Percentiles rank a stretch among this genome's conserved stretches.
phyloP scores from a whole-genome alignment of 352 stramenopile genomes.

The Phytophthora quininea region DNA sequence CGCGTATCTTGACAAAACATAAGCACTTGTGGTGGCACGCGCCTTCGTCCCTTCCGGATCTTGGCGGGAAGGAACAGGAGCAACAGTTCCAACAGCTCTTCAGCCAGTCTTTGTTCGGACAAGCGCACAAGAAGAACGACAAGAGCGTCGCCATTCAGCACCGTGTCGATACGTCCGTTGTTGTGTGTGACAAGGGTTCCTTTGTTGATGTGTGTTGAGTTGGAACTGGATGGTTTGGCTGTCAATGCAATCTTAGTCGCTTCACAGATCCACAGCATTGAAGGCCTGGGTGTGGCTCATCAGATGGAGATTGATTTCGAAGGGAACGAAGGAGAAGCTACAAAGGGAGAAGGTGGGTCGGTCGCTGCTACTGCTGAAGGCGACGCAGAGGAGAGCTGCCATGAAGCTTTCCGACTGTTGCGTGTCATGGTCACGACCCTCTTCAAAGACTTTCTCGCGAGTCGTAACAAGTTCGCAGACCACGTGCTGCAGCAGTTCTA shows the following conservation, averaged over 20 bases:
- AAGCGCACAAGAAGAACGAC: constrained; percentile 18
- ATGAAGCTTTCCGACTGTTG: constrained; percentile 92
- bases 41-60: constrained; percentile 84
- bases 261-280: constrained; percentile 74
- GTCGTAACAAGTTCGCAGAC: constrained; percentile 93
- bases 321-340: constrained; percentile 21
- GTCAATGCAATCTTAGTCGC: constrained; percentile 81
- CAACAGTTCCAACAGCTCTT: constrained; percentile 85
- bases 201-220: constrained; percentile 87
- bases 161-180: constrained; percentile 54
- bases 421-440: constrained; percentile 93
- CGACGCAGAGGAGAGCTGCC: constrained; percentile 91
- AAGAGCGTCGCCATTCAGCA: constrained; percentile 32
- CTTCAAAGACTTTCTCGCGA: constrained; percentile 93
- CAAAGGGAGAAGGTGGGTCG: constrained; percentile 11
- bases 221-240: constrained; percentile 75
- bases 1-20: constrained; percentile 91
- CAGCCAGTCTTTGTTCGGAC: constrained; percentile 46
- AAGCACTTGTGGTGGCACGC: constrained; percentile 97
- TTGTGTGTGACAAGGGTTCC: constrained; percentile 91
- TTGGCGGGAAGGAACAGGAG: constrained; percentile 88
- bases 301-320: constrained; percentile 80
- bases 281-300: constrained; percentile 59
- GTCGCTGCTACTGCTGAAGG: constrained; percentile 29
- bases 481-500: constrained; percentile 97